Conservation (phyloP, 2,329 filamentous ascomycete species). For the Pseudocercospora pini-densiflorae region DNA sequence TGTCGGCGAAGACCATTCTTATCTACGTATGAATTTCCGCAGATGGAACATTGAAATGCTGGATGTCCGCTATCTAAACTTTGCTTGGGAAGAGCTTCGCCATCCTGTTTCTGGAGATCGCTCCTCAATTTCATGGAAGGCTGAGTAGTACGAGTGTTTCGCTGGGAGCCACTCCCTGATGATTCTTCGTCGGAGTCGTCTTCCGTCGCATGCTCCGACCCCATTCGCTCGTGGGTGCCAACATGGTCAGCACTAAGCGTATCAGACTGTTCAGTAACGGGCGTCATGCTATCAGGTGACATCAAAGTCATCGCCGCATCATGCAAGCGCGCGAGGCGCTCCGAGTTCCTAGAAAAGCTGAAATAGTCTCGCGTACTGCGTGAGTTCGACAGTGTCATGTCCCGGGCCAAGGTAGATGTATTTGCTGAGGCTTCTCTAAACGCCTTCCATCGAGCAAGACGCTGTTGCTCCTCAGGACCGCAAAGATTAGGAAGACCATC, state of each 20-base stretch:
- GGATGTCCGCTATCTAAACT: background rate
- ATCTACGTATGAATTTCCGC: background rate
- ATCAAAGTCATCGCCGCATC: no score
- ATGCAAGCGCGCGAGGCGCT: no score
- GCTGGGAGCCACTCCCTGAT: background rate
- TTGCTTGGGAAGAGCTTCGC: background rate
- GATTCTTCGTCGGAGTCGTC: background rate
- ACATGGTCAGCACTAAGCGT: background rate
- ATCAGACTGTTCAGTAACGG: background rate
- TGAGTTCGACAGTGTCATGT: background rate
- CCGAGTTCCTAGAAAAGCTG: no score
- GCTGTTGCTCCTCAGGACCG: background rate
- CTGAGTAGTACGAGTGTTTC: background rate
- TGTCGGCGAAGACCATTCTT: background rate
- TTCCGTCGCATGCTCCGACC: background rate
- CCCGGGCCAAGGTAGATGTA: background rate
- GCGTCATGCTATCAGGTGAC: no score
- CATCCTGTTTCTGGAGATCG: background rate
- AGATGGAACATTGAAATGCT: background rate
- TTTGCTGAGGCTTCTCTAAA: background rate
- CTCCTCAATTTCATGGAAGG: background rate
- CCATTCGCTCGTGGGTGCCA: background rate
- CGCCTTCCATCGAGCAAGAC: background rate
- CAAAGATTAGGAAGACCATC: background rate
- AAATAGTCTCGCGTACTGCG: no score